A percentile compares a stretch with the other conserved stretches of the same genome.
These are phyloP conservation scores for Pseudonitzschia pungens DNA, from an alignment of 108 stramenopile genomes.

Conservation along the genomic window DNA sequence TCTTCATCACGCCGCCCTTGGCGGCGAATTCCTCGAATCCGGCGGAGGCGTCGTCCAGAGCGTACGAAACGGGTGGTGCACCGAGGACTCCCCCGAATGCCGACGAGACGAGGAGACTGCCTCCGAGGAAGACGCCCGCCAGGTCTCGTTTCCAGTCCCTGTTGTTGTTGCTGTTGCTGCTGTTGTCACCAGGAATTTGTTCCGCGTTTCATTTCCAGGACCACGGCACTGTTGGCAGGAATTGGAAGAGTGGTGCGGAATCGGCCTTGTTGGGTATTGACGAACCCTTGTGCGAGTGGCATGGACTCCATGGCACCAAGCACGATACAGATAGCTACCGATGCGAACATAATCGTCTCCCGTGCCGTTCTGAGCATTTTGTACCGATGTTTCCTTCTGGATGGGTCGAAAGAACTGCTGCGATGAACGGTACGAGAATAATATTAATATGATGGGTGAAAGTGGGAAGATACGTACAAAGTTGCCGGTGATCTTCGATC, in stretches of 20 bases:
- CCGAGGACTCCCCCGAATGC: background rate
- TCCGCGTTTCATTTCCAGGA: background rate
- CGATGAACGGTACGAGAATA: too few relatives aligned
- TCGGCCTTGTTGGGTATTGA: background rate
- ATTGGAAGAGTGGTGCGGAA: background rate
- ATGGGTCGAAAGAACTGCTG: too few relatives aligned
- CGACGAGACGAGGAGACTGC: background rate
- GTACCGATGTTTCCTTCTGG: background rate
- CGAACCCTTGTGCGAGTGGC: conserved; percentile 3
- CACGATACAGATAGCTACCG: background rate
- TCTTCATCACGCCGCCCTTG: conserved; percentile 7
- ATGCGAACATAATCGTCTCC: background rate
- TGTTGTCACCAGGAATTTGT: background rate
- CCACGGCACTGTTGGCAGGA: background rate
- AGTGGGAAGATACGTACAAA: too few relatives aligned
- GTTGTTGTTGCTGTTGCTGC: background rate
- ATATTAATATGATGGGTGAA: too few relatives aligned
- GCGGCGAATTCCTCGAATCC: conserved; percentile 12
- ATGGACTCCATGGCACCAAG: background rate
- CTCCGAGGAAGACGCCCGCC: background rate
- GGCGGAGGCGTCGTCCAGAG: background rate
- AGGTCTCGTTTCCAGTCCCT: background rate
- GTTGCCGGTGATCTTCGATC: too few relatives aligned
- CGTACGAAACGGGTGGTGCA: background rate
- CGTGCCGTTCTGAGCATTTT: background rate